A percentile compares a stretch with the other conserved stretches of the same genome.
phyloP scores from a whole-genome alignment of 2,329 filamentous ascomycete genomes.

The Arthroderma sp. region DNA sequence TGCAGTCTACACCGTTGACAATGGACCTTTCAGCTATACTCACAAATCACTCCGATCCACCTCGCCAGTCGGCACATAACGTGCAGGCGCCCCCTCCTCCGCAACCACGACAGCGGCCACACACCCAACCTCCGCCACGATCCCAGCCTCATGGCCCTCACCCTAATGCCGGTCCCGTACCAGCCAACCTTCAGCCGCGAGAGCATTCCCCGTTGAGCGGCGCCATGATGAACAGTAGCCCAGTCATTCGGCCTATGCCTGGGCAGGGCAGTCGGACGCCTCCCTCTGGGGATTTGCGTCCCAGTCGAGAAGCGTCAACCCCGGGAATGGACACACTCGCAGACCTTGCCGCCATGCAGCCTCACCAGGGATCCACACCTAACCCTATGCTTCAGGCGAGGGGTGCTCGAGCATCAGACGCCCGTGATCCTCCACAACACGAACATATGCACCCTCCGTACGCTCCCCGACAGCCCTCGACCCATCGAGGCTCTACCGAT shows the following conservation, averaged over 20 bases:
- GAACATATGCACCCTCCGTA: slow-evolving; percentile 9
- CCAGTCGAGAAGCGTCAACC: slow-evolving; percentile 30
- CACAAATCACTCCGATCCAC: slow-evolving; percentile 30
- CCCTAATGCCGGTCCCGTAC: slow-evolving; percentile 31
- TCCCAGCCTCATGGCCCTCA: slow-evolving; percentile 23
- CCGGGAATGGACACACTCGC: slow-evolving; percentile 38
- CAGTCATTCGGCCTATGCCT: slow-evolving; percentile 8
- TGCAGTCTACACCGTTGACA: no score
- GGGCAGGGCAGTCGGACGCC: slow-evolving; percentile 23
- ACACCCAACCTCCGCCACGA: slow-evolving; percentile 27
- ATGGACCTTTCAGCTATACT: no score
- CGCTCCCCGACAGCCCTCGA: slow-evolving; percentile 23
- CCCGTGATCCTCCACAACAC: slow-evolving; percentile 25
- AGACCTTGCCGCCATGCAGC: slow-evolving; percentile 36
- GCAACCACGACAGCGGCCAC: slow-evolving; percentile 18
- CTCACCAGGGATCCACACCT: slow-evolving; percentile 30
- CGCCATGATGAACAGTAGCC: slow-evolving; percentile 10
- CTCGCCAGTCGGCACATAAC: slow-evolving; percentile 28
- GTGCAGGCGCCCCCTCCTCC: slow-evolving; percentile 19
- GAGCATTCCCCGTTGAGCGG: slow-evolving; percentile 26
- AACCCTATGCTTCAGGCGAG: slow-evolving; percentile 25
- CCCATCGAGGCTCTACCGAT: slow-evolving; percentile 32
- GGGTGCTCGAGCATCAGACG: slow-evolving; percentile 21
- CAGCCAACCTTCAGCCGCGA: slow-evolving; percentile 24
- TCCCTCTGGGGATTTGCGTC: slow-evolving; percentile 20